phyloP scores from a whole-genome alignment of 2,329 filamentous ascomycete species.

The Phialophora expanda region DNA sequence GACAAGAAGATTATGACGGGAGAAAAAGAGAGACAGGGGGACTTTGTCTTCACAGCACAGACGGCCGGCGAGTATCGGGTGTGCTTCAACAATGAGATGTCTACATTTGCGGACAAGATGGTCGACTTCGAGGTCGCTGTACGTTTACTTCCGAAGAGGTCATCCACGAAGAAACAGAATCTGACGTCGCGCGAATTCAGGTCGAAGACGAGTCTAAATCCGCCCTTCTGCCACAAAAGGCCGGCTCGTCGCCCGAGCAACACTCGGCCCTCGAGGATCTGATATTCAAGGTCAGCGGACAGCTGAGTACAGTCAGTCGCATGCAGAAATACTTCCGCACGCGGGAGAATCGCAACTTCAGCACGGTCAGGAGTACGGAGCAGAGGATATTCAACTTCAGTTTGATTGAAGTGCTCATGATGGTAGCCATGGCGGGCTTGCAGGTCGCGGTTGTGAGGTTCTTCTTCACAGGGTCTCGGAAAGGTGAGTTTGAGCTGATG shows the following conservation, averaged over 20 bases:
- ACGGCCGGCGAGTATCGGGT: constrained; percentile 89
- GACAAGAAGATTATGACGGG: constrained; percentile 83
- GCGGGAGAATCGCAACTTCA: constrained; percentile 97
- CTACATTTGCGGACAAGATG: constrained; percentile 94
- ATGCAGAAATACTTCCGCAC: constrained; percentile 99
- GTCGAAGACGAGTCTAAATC: constrained; percentile 81
- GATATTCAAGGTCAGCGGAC: constrained; percentile 90
- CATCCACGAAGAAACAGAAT: constrained; percentile 32
- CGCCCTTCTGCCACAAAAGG: constrained; percentile 82
- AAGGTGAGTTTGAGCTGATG: constrained; percentile 52
- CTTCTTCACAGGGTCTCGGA: constrained; percentile 92
- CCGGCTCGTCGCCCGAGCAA: constrained; percentile 86
- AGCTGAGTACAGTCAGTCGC: constrained; percentile 89
- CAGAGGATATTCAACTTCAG: constrained; percentile 96
- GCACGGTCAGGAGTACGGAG: constrained; percentile 95
- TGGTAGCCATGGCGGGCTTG: constrained; percentile 91
- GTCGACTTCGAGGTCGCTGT: constrained; percentile 98
- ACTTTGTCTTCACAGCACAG: constrained; percentile 96
- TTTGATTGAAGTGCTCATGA: constrained; percentile 87
- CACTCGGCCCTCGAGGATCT: constrained; percentile 88
- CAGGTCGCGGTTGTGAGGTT: constrained; percentile 98
- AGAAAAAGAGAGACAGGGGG: constrained; percentile 89
- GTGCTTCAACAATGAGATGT: constrained; percentile 99
- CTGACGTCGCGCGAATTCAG: constrained; percentile 53
- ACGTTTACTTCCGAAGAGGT: constrained; percentile 47